Conservation (phyloP, 2,329 filamentous ascomycete genomes). For the Phaeosphaeriaceae sp. region DNA sequence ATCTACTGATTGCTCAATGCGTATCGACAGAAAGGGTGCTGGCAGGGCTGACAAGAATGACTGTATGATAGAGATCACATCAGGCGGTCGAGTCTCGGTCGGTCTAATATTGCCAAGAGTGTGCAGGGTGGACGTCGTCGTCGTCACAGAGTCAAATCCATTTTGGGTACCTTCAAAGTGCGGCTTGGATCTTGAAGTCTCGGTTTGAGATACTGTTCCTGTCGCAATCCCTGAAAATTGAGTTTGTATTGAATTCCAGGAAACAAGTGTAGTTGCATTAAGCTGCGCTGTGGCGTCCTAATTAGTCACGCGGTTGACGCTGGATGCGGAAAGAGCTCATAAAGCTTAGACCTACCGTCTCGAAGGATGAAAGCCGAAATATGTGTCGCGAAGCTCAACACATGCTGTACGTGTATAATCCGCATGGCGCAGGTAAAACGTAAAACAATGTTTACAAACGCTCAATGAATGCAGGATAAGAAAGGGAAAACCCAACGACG, state of each 20-base stretch:
- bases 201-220: background rate
- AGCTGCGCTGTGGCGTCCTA: conserved; percentile 1
- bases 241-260: background rate
- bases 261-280: conserved; percentile 4
- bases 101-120: background rate
- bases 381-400: background rate
- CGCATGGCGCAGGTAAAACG: background rate
- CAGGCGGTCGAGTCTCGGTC: background rate
- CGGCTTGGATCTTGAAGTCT: background rate
- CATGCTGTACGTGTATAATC: background rate
- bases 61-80: conserved; percentile 1
- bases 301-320: background rate
- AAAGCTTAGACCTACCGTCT: conserved; percentile 3
- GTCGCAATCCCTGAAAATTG: background rate
- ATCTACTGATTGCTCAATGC: background rate
- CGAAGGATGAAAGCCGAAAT: conserved; percentile 4
- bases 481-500: background rate
- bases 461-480: background rate
- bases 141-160: background rate
- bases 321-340: background rate
- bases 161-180: background rate
- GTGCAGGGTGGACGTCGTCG: background rate
- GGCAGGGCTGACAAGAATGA: background rate
- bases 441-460: background rate
- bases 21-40: background rate